Conservation (phyloP, 2,329 filamentous ascomycete genomes). For the Botrytis sinoallii region DNA sequence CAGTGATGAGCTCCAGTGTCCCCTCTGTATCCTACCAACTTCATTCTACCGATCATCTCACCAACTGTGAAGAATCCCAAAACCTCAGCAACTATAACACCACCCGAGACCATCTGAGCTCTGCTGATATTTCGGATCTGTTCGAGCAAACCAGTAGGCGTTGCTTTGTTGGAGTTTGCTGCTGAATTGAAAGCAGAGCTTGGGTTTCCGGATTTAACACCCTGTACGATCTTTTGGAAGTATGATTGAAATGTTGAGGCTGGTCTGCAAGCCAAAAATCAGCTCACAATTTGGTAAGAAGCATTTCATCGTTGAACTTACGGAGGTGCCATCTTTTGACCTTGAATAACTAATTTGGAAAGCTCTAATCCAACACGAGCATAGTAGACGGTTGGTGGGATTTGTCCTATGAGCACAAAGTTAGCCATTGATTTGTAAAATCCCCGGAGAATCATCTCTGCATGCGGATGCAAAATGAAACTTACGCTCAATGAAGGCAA, state of each 20-base stretch:
- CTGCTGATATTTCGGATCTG: slow-evolving; percentile 67
- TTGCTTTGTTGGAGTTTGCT: slow-evolving; percentile 45
- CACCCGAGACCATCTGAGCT: slow-evolving; percentile 67
- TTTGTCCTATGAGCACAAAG: slow-evolving; percentile 58
- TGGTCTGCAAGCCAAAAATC: slow-evolving; percentile 51
- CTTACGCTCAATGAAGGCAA: slow-evolving; percentile 85
- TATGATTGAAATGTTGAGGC: slow-evolving; percentile 80
- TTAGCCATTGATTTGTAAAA: slow-evolving; percentile 29
- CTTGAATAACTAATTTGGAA: slow-evolving; percentile 79
- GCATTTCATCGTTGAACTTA: slow-evolving; percentile 52
- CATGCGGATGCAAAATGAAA: slow-evolving; percentile 26
- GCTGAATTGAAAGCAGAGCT: slow-evolving; percentile 50
- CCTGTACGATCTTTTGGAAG: slow-evolving; percentile 72
- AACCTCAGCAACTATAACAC: slow-evolving; percentile 79
- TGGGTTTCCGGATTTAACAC: slow-evolving; percentile 61
- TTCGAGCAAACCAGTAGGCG: slow-evolving; percentile 54
- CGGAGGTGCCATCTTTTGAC: slow-evolving; percentile 92
- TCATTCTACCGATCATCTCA: slow-evolving; percentile 93
- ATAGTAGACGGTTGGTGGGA: slow-evolving; percentile 89
- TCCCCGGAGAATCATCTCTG: slow-evolving; percentile 10
- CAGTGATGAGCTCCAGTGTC: slow-evolving; percentile 59
- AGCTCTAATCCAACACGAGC: slow-evolving; percentile 84
- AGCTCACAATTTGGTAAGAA: slow-evolving; percentile 2
- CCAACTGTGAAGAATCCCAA: slow-evolving; percentile 97
- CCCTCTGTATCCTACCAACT: slow-evolving; percentile 89